These are phyloP conservation scores for Pilasporangium apinafurcum DNA, from an alignment of 352 stramenopile genomes.

Conservation along the genomic window DNA sequence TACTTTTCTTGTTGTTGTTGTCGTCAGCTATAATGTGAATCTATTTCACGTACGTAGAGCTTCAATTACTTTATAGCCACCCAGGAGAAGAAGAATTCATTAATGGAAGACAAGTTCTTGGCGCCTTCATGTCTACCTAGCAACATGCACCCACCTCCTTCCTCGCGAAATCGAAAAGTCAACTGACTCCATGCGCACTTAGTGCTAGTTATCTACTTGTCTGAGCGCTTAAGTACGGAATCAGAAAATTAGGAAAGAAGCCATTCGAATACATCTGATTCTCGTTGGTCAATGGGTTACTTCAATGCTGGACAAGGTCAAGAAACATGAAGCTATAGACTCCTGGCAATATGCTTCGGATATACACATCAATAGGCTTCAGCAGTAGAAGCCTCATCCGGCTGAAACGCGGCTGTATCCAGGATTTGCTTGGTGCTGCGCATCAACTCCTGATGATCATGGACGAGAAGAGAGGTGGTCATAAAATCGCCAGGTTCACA, in stretches of 20 bases:
- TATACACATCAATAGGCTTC: slow-evolving; percentile 4
- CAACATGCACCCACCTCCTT: not conserved
- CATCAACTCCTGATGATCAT: slow-evolving; percentile 13
- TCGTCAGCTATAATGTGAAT: not conserved
- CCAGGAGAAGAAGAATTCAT: too few species aligned
- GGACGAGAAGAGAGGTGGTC: not conserved
- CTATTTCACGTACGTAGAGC: too few species aligned
- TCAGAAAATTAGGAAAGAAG: not conserved
- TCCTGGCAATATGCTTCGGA: too few species aligned
- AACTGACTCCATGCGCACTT: not conserved
- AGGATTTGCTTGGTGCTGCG: slow-evolving; percentile 39
- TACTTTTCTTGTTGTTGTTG: not conserved
- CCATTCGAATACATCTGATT: not conserved
- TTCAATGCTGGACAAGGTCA: too few species aligned
- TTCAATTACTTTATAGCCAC: too few species aligned
- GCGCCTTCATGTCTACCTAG: too few species aligned
- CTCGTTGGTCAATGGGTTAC: too few species aligned
- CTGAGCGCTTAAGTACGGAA: not conserved
- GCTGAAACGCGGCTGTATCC: slow-evolving; percentile 7
- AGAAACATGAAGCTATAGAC: too few species aligned
- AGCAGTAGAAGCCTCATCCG: not conserved
- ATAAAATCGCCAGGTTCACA: not conserved
- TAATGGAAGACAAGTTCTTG: too few species aligned
- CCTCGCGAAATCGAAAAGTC: not conserved
- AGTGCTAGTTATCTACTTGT: not conserved